These are phyloP conservation scores for Aspergillus pseudoglaucus DNA, from an alignment of 2,329 filamentous ascomycete genomes.

Conservation along the genomic window DNA sequence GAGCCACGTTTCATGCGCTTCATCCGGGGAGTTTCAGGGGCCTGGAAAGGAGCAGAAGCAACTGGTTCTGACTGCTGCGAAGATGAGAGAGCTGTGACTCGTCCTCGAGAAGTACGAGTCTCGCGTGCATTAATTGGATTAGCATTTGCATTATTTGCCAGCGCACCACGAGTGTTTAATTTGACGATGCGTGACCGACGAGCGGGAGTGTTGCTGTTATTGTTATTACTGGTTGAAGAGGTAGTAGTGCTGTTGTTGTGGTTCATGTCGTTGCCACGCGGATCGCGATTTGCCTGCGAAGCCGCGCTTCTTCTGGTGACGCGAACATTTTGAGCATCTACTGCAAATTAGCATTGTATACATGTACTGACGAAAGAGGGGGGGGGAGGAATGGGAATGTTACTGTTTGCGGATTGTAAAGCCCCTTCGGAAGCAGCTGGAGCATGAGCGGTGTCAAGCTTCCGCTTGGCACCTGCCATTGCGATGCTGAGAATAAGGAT, in stretches of 20 bases:
- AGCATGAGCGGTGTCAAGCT: constrained; percentile 20
- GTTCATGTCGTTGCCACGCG: neutral
- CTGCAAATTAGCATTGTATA: neutral
- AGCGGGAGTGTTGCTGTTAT: constrained; percentile 4
- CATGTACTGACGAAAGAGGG: neutral
- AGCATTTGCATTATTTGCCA: constrained; percentile 6
- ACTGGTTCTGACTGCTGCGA: neutral
- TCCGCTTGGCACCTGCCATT: constrained; percentile 34
- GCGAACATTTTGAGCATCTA: constrained; percentile 3
- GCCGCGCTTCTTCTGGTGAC: constrained; percentile 1
- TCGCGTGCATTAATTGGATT: constrained; percentile 10
- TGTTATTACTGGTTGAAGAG: constrained; percentile 6
- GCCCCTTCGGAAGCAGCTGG: constrained; percentile 11
- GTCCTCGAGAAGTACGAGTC: constrained; percentile 18
- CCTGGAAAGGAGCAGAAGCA: neutral
- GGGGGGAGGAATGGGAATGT: constrained; percentile 3
- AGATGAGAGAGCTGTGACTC: constrained; percentile 6
- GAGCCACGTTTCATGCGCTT: constrained; percentile 27
- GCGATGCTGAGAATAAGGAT: constrained; percentile 11
- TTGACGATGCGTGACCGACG: constrained; percentile 18
- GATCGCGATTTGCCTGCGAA: neutral
- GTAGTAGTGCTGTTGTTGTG: neutral
- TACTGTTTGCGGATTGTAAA: constrained; percentile 19
- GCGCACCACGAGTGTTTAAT: constrained; percentile 13
- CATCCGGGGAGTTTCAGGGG: constrained; percentile 24